These are phyloP conservation scores for Camellia japonica DNA, from an alignment of 148 eudicot species.

Conservation along the genomic window DNA sequence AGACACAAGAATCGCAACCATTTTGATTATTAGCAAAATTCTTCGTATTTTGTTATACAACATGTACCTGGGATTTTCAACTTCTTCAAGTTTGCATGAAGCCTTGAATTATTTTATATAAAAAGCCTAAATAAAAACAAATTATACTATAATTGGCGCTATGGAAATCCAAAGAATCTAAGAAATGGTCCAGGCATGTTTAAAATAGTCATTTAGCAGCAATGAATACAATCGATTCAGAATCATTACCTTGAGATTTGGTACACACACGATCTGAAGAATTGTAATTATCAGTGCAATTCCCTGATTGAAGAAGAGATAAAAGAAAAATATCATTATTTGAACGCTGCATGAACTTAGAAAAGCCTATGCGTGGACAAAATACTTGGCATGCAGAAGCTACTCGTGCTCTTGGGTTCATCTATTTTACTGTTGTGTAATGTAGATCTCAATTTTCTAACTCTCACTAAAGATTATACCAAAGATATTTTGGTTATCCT, in stretches of 20 bases:
- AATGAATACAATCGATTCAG: not conserved
- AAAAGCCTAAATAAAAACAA: not conserved
- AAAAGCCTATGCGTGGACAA: not conserved
- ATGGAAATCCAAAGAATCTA: not conserved
- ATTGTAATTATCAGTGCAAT: conserved; percentile 79
- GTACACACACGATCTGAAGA: conserved; percentile 74
- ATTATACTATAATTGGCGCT: not conserved
- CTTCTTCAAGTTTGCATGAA: not conserved
- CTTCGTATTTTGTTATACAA: not conserved
- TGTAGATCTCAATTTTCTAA: not conserved
- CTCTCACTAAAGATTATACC: not conserved
- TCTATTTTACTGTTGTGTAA: not conserved
- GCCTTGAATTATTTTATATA: no score
- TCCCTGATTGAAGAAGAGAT: conserved; percentile 46
- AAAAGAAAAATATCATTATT: conserved; percentile 10
- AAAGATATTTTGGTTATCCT: no score
- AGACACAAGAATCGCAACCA: not conserved
- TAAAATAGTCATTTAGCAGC: not conserved
- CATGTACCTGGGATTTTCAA: not conserved
- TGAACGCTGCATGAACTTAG: not conserved
- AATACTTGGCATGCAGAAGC: not conserved
- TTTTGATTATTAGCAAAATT: not conserved
- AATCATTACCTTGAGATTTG: conserved; percentile 80
- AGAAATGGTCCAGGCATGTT: not conserved
- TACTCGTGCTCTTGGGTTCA: not conserved